phyloP scores from a whole-genome alignment of 257 asterid species.

The Dorcoceras hygrometricum region DNA sequence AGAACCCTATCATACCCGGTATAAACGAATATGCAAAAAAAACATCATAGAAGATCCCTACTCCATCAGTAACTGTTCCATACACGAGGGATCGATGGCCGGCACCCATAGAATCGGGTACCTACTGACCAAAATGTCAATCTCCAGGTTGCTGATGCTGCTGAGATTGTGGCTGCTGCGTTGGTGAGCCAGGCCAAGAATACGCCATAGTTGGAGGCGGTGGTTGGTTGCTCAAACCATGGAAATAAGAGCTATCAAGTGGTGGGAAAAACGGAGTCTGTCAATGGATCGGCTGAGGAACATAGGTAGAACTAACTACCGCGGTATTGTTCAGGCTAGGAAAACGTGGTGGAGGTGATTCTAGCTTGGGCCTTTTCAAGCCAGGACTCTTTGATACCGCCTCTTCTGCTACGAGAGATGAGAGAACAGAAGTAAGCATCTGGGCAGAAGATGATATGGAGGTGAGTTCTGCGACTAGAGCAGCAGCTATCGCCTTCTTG shows the following conservation, averaged over 20 bases:
- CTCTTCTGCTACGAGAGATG: slow-evolving; percentile 92
- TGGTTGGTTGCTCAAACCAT: slow-evolving; percentile 42
- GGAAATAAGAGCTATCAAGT: slow-evolving; percentile 47
- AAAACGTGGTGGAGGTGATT: slow-evolving; percentile 37
- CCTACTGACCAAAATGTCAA: slow-evolving; percentile 67
- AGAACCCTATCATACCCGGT: slow-evolving; percentile 10
- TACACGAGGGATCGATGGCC: slow-evolving; percentile 73
- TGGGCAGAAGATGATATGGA: slow-evolving; percentile 91
- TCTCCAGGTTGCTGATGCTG: slow-evolving; percentile 42
- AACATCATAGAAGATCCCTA: slow-evolving; percentile 12
- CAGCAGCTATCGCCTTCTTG: slow-evolving; percentile 85
- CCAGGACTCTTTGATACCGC: slow-evolving; percentile 72
- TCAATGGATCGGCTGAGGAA: slow-evolving; percentile 53
- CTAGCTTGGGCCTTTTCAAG: slow-evolving; percentile 68
- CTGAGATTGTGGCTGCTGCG: slow-evolving; percentile 31
- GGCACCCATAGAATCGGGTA: slow-evolving; percentile 81
- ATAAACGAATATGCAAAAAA: slow-evolving; percentile 20
- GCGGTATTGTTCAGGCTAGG: slow-evolving; percentile 46
- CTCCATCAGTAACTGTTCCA: slow-evolving; percentile 33
- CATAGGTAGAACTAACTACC: slow-evolving; percentile 44
- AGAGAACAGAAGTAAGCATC: slow-evolving; percentile 82
- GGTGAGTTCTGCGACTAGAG: slow-evolving; percentile 88
- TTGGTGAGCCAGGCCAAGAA: slow-evolving; percentile 48
- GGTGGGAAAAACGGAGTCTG: slow-evolving; percentile 32
- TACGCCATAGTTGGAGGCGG: slow-evolving; percentile 48